Conservation (phyloP, 257 asterid species). For the Fraxinus excelsior region DNA sequence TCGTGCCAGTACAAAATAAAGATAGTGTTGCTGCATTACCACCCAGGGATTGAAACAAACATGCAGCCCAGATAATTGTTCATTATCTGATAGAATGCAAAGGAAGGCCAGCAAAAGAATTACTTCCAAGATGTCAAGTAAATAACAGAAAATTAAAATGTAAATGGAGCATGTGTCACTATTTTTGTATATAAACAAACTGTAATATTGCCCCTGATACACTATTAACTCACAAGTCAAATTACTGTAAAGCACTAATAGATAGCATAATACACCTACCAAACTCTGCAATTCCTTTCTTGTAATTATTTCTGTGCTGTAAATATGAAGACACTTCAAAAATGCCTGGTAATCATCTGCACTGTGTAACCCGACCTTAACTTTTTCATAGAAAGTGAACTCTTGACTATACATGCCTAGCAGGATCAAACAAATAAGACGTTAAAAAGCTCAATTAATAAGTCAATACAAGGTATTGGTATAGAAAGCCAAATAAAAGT, state of each 20-base stretch:
- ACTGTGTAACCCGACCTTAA: slow-evolving; percentile 76
- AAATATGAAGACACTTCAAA: slow-evolving; percentile 92
- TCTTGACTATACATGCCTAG: slow-evolving; percentile 74
- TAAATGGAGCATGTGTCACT: not conserved
- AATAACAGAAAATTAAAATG: not conserved
- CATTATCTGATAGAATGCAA: not conserved
- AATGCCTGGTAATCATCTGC: slow-evolving; percentile 93
- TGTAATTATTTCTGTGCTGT: slow-evolving; percentile 89
- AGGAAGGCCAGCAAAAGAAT: slow-evolving; percentile 1
- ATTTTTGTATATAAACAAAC: not conserved
- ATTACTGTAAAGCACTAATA: slow-evolving; percentile 7
- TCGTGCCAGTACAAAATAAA: slow-evolving; percentile 18
- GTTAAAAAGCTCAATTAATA: slow-evolving; percentile 10
- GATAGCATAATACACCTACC: slow-evolving; percentile 52
- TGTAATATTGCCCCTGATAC: not conserved
- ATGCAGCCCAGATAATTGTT: not conserved
- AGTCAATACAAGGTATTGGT: not conserved
- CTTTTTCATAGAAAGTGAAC: slow-evolving; percentile 86
- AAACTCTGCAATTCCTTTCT: slow-evolving; percentile 77
- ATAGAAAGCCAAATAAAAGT: too few species aligned
- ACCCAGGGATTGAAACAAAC: slow-evolving; percentile 4
- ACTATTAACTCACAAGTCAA: not conserved
- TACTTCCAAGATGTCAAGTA: not conserved
- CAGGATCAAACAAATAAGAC: slow-evolving; percentile 32
- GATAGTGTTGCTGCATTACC: not conserved